Percentiles rank a stretch among this genome's conserved stretches.
Conservation (phyloP, 768 basidiomycete genomes). For the Mrakia blollopis region DNA sequence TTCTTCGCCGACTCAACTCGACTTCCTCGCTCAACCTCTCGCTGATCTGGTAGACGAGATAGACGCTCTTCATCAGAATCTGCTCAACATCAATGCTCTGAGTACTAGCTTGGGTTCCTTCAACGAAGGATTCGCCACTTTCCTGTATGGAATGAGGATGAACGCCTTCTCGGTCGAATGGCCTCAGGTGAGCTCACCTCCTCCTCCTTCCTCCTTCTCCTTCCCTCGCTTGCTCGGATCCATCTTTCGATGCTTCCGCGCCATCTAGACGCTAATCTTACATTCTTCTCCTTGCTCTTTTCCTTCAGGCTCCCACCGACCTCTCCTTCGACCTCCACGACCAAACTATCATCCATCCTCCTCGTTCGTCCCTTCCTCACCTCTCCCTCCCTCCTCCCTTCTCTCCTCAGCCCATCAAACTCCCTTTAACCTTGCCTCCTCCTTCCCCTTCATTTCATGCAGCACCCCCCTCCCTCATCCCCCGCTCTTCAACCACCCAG, state of each 20-base stretch:
- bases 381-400: neutral
- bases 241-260: neutral
- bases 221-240: neutral
- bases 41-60: slow-evolving; percentile 84
- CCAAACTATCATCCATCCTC: neutral
- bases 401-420: neutral
- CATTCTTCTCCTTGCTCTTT: too few relatives aligned
- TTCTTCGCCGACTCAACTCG: slow-evolving; percentile 75
- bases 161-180: slow-evolving; percentile 90
- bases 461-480: neutral
- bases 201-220: neutral
- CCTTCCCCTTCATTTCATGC: neutral
- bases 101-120: slow-evolving; percentile 73
- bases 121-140: slow-evolving; percentile 90
- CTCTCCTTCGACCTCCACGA: slow-evolving; percentile 27
- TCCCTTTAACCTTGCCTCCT: neutral
- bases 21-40: slow-evolving; percentile 77
- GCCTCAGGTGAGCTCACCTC: slow-evolving; percentile 53
- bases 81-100: slow-evolving; percentile 64
- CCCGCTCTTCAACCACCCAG: neutral
- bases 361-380: neutral
- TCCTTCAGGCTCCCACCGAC: slow-evolving; percentile 22
- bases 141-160: slow-evolving; percentile 88
- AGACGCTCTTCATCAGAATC: slow-evolving; percentile 68
- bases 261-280: neutral